phyloP scores from a whole-genome alignment of 2,329 filamentous ascomycete genomes.

The Pseudogymnoascus sp. region DNA sequence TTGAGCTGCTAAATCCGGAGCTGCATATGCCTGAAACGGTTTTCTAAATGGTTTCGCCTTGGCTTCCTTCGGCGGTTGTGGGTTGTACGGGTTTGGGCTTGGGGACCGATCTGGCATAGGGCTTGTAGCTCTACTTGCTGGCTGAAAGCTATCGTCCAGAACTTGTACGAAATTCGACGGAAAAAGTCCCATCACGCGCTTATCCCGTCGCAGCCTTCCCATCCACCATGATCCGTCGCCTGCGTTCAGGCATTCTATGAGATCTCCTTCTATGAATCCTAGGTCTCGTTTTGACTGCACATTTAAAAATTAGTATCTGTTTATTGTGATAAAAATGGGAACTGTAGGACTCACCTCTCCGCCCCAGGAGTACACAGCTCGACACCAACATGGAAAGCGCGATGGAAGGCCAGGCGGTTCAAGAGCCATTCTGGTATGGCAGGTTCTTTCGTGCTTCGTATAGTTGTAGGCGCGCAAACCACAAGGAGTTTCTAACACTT shows the following conservation, averaged over 20 bases:
- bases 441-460: background rate
- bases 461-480: background rate
- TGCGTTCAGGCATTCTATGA: constrained; percentile 97
- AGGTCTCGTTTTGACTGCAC: constrained; percentile 78
- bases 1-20: constrained; percentile 57
- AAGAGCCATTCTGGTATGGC: constrained; percentile 39
- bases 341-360: constrained; percentile 53
- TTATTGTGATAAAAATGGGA: constrained; percentile 6
- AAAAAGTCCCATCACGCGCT: constrained; percentile 84
- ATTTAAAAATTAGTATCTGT: constrained; percentile 15
- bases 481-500: background rate
- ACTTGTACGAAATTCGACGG: constrained; percentile 97
- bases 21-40: constrained; percentile 60
- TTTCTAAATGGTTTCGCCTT: constrained; percentile 58
- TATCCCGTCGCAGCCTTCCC: constrained; percentile 81
- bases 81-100: constrained; percentile 28
- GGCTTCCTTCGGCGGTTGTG: constrained; percentile 24
- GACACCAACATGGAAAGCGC: constrained; percentile 84
- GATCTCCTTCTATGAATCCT: constrained; percentile 92
- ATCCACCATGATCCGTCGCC: constrained; percentile 99
- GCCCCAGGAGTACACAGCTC: constrained; percentile 88
- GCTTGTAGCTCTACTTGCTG: constrained; percentile 56
- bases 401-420: constrained; percentile 58
- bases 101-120: constrained; percentile 33
- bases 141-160: constrained; percentile 76